Percentiles rank a stretch among this genome's conserved stretches.
These are phyloP conservation scores for Solanum habrochaites DNA, from an alignment of 257 asterid species.

Conservation along the genomic window DNA sequence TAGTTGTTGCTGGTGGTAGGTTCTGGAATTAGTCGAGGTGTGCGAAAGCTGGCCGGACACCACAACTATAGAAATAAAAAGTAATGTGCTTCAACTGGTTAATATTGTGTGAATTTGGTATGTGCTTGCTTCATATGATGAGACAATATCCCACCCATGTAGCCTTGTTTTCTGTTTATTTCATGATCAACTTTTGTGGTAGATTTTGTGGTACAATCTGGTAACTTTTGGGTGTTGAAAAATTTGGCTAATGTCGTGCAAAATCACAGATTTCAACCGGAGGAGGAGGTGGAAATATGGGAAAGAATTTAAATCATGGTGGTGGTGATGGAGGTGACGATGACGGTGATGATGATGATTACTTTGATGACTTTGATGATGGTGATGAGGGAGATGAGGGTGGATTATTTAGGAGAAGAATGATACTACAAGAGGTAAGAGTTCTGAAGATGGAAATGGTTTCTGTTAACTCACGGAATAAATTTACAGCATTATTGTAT, in stretches of 20 bases:
- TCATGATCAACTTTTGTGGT: not conserved
- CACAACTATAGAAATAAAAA: not conserved
- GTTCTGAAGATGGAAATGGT: not conserved
- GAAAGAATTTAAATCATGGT: conserved; percentile 75
- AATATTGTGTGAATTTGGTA: not conserved
- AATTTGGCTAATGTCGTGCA: not conserved
- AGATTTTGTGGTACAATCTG: not conserved
- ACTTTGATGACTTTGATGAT: conserved; percentile 92
- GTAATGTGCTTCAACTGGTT: not conserved
- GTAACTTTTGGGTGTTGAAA: not conserved
- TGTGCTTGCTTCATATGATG: not conserved
- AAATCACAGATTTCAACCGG: conserved; percentile 63
- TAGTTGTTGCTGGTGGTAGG: not conserved
- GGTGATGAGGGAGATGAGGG: conserved; percentile 96
- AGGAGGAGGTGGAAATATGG: conserved; percentile 88
- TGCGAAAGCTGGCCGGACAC: not conserved
- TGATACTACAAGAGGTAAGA: conserved; percentile 72
- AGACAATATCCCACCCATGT: not conserved
- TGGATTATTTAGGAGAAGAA: conserved; percentile 82
- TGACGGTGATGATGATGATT: conserved; percentile 95
- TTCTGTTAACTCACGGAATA: not conserved
- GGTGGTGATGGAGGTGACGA: conserved; percentile 99
- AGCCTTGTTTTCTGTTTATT: not conserved
- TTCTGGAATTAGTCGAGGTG: not conserved
- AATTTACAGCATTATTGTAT: not conserved